Percentiles rank a stretch among this genome's conserved stretches.
These are phyloP conservation scores for Chaetothyriales sp. DNA, from an alignment of 2,329 filamentous ascomycete genomes.

Conservation along the genomic window DNA sequence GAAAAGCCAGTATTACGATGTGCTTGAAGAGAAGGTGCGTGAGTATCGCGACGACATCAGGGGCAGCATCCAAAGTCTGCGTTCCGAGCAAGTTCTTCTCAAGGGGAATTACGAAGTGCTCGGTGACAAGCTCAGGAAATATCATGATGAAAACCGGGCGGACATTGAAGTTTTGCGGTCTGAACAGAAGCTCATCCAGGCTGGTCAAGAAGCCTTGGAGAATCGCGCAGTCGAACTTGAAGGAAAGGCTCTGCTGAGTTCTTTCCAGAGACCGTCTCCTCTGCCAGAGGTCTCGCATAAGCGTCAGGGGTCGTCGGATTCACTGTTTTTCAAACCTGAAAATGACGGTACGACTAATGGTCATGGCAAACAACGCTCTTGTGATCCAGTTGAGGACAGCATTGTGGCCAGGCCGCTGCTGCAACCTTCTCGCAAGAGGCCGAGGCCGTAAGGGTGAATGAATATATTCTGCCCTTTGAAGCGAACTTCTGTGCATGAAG, in stretches of 20 bases:
- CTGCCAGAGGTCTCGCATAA: not conserved
- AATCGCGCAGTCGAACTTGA: not conserved
- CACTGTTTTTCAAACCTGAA: not conserved
- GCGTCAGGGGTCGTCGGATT: not conserved
- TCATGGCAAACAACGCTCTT: not conserved
- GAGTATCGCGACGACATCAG: not conserved
- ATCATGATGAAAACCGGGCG: not conserved
- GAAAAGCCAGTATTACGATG: not conserved
- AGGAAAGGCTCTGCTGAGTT: not conserved
- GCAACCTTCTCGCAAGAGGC: not conserved
- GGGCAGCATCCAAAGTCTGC: not conserved
- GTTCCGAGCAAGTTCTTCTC: not conserved
- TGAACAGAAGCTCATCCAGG: not conserved
- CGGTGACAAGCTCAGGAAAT: not conserved
- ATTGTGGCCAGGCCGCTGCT: not conserved
- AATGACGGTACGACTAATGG: not conserved
- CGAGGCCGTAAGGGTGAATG: not conserved
- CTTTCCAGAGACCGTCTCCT: not conserved
- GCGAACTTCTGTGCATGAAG: too few species aligned
- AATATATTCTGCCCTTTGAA: too few species aligned
- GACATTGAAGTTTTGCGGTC: not conserved
- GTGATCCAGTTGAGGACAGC: not conserved
- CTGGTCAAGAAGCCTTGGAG: not conserved
- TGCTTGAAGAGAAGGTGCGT: not conserved
- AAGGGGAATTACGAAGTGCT: not conserved